Evolutionary conservation across 2,329 filamentous ascomycete genomes (phyloP).

Genomic region (Westerdykella aurantiaca): DNA sequence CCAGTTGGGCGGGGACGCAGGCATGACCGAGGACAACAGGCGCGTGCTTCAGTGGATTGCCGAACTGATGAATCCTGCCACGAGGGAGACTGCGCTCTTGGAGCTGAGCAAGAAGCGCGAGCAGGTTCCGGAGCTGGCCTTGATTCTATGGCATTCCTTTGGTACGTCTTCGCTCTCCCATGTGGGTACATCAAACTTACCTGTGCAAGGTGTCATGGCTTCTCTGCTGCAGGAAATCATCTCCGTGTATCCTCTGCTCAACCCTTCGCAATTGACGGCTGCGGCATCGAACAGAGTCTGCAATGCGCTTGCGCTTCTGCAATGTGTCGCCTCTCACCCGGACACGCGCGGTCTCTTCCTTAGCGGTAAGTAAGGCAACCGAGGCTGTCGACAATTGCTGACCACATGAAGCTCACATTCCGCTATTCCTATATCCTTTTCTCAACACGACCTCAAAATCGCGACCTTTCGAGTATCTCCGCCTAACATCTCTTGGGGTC

Average conservation of each 20-base stretch:
- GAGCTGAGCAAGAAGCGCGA: conserved; percentile 98
- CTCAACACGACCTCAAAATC: conserved; percentile 98
- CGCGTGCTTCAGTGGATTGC: conserved; percentile 90
- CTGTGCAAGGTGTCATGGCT: conserved; percentile 80
- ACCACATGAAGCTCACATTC: conserved; percentile 71
- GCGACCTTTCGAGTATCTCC: conserved; percentile 92
- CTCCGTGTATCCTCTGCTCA: conserved; percentile 93
- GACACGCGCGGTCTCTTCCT: conserved; percentile 91
- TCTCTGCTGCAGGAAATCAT: conserved; percentile 97
- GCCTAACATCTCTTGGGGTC: conserved; percentile 89
- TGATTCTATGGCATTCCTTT: conserved; percentile 98
- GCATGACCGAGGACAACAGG: conserved; percentile 81
- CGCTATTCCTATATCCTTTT: conserved; percentile 95
- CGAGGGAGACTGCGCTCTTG: conserved; percentile 82
- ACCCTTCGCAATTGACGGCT: conserved; percentile 92
- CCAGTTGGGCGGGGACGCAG: conserved; percentile 31
- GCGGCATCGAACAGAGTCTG: conserved; percentile 97
- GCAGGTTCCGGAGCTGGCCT: conserved; percentile 90
- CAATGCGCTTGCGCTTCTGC: conserved; percentile 89
- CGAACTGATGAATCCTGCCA: conserved; percentile 79
- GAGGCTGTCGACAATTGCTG: conserved; percentile 5
- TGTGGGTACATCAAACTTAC: conserved; percentile 18
- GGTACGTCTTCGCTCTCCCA: conserved; percentile 49
- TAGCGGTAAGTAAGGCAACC: conserved; percentile 57
- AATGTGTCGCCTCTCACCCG: conserved; percentile 96